Conservation (phyloP, 805 yeast species). For the Schwanniomyces pseudopolymorphus region DNA sequence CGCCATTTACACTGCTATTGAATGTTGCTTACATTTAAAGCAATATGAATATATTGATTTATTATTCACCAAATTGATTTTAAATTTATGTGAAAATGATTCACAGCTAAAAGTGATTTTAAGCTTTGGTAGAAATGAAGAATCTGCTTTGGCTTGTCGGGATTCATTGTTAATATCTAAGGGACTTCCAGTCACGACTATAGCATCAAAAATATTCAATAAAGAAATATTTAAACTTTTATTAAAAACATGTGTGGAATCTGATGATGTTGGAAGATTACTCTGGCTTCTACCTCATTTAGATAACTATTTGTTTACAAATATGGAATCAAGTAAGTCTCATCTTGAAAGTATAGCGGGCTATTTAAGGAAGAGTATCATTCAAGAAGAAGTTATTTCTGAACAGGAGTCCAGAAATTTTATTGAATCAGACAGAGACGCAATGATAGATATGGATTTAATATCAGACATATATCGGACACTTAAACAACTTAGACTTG, state of each 20-base stretch:
- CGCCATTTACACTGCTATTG: slow-evolving; percentile 26
- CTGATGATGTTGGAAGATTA: slow-evolving; percentile 32
- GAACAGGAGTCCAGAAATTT: not conserved
- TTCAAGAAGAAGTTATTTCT: not conserved
- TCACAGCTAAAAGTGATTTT: slow-evolving; percentile 5
- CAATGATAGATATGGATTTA: slow-evolving; percentile 16
- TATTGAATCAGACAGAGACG: slow-evolving; percentile 1
- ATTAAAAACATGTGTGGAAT: slow-evolving; percentile 19
- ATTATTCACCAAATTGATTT: slow-evolving; percentile 31
- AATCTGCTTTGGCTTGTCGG: not conserved
- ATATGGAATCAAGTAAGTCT: slow-evolving; percentile 4
- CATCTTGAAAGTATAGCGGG: slow-evolving; percentile 2
- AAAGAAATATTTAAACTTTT: slow-evolving; percentile 20
- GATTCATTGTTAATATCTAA: slow-evolving; percentile 12
- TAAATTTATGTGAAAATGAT: slow-evolving; percentile 18
- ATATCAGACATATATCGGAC: slow-evolving; percentile 17
- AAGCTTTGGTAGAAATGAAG: slow-evolving; percentile 8
- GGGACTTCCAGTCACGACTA: slow-evolving; percentile 9
- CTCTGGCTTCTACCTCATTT: slow-evolving; percentile 38
- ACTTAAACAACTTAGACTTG: slow-evolving; percentile 22
- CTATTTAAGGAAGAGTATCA: not conserved
- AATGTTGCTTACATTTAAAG: slow-evolving; percentile 25
- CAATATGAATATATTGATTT: slow-evolving; percentile 29
- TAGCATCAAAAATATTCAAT: slow-evolving; percentile 18
- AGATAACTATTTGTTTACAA: slow-evolving; percentile 17